Percentiles rank a stretch among this genome's conserved stretches.
Conservation (phyloP, 169 alveolate genomes). For the Plasmodium blacklocki region DNA sequence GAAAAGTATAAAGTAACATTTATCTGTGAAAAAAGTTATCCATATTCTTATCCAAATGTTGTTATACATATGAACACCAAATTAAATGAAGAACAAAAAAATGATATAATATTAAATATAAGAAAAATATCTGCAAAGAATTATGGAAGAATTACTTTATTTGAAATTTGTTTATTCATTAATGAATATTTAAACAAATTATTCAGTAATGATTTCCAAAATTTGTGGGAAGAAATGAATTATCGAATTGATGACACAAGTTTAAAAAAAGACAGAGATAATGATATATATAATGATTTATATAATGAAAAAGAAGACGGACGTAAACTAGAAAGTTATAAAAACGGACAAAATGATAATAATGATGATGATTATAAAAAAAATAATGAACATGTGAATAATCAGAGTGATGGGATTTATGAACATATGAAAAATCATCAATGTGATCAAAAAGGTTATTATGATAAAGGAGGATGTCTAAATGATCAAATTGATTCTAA, state of each 20-base stretch:
- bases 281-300: no score
- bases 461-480: neutral
- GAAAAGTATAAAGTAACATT: conserved; percentile 46
- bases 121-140: conserved; percentile 59
- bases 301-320: neutral
- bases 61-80: conserved; percentile 12
- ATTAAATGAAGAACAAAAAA: conserved; percentile 36
- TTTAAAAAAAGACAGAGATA: neutral
- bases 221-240: conserved; percentile 68
- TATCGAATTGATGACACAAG: conserved; percentile 28
- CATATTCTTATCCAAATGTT: conserved; percentile 50
- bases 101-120: conserved; percentile 9
- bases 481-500: neutral
- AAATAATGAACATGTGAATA: neutral
- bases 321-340: neutral
- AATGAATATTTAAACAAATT: conserved; percentile 32
- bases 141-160: conserved; percentile 66
- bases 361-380: conserved; percentile 4
- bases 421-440: neutral
- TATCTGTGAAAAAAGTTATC: conserved; percentile 33
- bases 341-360: neutral
- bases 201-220: conserved; percentile 24
- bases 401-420: neutral
- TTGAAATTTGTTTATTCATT: conserved; percentile 35
- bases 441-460: neutral